Conservation (phyloP, 768 basidiomycete genomes). For the Boletus vinaceobasis region DNA sequence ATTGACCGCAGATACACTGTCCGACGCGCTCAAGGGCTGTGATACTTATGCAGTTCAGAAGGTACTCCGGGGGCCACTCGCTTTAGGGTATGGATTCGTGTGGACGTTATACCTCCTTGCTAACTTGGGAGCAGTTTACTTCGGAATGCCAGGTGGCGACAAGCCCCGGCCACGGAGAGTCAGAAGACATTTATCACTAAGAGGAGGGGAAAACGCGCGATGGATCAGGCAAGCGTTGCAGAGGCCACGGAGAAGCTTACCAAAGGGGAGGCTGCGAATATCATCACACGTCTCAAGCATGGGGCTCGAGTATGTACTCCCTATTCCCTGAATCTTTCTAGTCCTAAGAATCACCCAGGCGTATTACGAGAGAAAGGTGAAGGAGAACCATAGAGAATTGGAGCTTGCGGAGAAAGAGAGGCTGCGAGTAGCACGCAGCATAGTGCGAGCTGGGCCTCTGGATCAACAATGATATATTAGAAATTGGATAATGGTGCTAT, state of each 20-base stretch:
- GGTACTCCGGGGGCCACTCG: constrained; percentile 48
- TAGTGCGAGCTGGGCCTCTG: constrained; percentile 61
- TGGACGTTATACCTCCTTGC: neutral
- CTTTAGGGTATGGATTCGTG: constrained; percentile 42
- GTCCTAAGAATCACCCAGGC: constrained; percentile 34
- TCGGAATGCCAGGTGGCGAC: constrained; percentile 66
- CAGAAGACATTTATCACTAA: constrained; percentile 59
- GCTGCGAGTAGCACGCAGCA: constrained; percentile 47
- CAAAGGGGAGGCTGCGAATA: constrained; percentile 77
- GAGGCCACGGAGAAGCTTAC: constrained; percentile 45
- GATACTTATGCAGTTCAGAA: constrained; percentile 63
- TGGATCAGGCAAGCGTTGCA: constrained; percentile 16
- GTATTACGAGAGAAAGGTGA: constrained; percentile 53
- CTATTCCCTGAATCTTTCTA: neutral
- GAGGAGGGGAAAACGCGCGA: constrained; percentile 40
- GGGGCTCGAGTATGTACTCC: constrained; percentile 57
- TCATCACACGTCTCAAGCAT: constrained; percentile 74
- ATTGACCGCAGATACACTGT: constrained; percentile 50
- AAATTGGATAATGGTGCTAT: neutral
- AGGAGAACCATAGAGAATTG: constrained; percentile 36
- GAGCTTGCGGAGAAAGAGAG: constrained; percentile 45
- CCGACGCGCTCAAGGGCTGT: constrained; percentile 61
- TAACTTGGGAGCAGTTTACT: constrained; percentile 42
- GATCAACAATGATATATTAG: constrained; percentile 10
- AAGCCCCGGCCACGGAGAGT: constrained; percentile 51